These are phyloP conservation scores for Anthracocystis setariae DNA, from an alignment of 1,284 basidiomycete genomes.

Conservation along the genomic window DNA sequence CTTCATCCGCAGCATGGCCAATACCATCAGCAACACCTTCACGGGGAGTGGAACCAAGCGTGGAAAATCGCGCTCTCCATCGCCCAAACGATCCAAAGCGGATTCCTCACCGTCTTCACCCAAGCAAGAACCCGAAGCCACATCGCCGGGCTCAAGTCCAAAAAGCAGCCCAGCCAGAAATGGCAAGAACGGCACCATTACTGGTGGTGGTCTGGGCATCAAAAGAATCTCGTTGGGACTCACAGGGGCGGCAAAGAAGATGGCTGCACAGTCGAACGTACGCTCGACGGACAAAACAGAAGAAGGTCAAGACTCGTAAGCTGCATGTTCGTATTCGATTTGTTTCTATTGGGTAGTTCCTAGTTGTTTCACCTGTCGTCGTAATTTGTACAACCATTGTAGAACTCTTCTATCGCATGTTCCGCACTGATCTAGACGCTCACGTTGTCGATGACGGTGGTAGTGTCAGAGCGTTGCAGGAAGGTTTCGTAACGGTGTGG, in stretches of 20 bases:
- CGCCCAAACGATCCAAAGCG: slow-evolving; percentile 25
- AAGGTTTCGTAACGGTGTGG: not conserved
- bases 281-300: slow-evolving; percentile 36
- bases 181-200: slow-evolving; percentile 19
- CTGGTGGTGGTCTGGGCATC: slow-evolving; percentile 29
- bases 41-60: slow-evolving; percentile 23
- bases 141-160: slow-evolving; percentile 5
- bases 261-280: slow-evolving; percentile 43
- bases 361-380: not conserved
- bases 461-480: not conserved
- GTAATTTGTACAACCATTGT: slow-evolving; percentile 37
- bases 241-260: slow-evolving; percentile 41
- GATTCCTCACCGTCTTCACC: slow-evolving; percentile 17
- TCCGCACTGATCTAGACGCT: not conserved
- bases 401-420: slow-evolving; percentile 18
- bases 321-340: not conserved
- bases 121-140: slow-evolving; percentile 11
- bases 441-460: not conserved
- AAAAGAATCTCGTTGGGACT: slow-evolving; percentile 50
- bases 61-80: slow-evolving; percentile 30
- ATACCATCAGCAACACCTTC: slow-evolving; percentile 44
- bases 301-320: slow-evolving; percentile 22
- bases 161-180: slow-evolving; percentile 13
- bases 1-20: slow-evolving; percentile 46
- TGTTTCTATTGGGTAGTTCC: slow-evolving; percentile 1